Conservation (phyloP, 1,284 basidiomycete species). For the Neonothopanus nambi region DNA sequence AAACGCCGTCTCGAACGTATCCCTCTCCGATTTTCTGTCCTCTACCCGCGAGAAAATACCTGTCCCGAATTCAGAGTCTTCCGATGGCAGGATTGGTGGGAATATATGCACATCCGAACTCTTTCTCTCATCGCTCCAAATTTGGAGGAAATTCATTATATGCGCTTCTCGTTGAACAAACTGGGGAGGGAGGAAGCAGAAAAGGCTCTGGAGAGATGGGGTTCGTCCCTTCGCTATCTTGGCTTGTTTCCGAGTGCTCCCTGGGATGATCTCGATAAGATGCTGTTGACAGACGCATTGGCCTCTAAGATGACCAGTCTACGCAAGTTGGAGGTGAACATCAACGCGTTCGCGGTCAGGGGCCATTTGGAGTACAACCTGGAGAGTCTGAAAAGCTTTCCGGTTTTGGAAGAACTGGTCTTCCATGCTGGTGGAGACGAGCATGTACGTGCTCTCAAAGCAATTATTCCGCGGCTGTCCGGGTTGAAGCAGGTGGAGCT, state of each 20-base stretch:
- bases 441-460: neutral
- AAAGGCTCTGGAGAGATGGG: neutral
- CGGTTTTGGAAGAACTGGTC: neutral
- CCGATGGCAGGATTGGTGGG: neutral
- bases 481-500: neutral
- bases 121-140: neutral
- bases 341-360: neutral
- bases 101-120: neutral
- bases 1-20: neutral
- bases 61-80: neutral
- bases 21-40: neutral
- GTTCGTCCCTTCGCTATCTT: neutral
- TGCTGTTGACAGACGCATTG: neutral
- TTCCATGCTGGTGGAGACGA: neutral
- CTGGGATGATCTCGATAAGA: neutral
- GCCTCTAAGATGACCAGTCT: neutral
- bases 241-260: neutral
- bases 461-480: neutral
- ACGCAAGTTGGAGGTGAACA: neutral
- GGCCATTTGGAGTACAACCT: neutral
- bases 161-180: neutral
- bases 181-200: neutral
- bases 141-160: neutral
- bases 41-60: neutral
- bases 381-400: neutral